Base-by-base conservation (phyloP, 352 stramenopile genomes). In the Pythium rhizo-oryzae region DNA sequence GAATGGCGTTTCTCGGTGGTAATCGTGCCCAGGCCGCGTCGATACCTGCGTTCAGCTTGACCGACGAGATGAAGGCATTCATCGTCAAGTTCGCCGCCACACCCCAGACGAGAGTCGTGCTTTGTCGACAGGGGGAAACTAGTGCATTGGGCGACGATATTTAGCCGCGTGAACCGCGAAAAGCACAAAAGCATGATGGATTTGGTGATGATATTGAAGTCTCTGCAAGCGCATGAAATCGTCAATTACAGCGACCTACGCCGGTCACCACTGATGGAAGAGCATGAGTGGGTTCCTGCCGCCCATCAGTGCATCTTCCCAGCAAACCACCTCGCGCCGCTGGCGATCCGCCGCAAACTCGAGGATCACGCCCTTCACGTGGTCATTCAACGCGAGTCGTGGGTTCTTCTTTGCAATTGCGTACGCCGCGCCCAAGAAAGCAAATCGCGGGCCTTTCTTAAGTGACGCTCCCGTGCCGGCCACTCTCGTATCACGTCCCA, bases 41-140 rank as follows among this genome's bases (percentile, higher is more conserved):
- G 15, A 8, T 8, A 46, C 8, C 49, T 15, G 49, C n/a, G n/a
- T 54, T 54, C 21, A 54, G 13, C 49, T 25, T 57, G 12, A 57
- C 51, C 4, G 51, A 57, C 51, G 51, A 57, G 12, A 39, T 57
- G 9, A 57, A 57, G 13, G 51, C 25, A 9, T 13, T 55, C 51
- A 24, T 57, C 25, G 51, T 57, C 16, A 24, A 18, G 25, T 57
- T 43, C 24, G 25, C 51, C 24, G 41, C 51, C 8, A 43, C 7
- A 13, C 51, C 51, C 11, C 19, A 44, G 23, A 43, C 28, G 25
- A 3, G 51, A 44, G 24, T 30, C 12, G 51, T 57, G 1, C 2
- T 39, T 2, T 57, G 51, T 24, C 25, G 51, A 11, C 25, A 57
- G 43, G 25, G 41, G 13, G 25, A 43, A 24, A 15, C 5, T 18